Evolutionary conservation across 129 eudicot species (phyloP), one percentile per base, ranked within the genome.

Genomic region (Pittosporum tobira): DNA sequence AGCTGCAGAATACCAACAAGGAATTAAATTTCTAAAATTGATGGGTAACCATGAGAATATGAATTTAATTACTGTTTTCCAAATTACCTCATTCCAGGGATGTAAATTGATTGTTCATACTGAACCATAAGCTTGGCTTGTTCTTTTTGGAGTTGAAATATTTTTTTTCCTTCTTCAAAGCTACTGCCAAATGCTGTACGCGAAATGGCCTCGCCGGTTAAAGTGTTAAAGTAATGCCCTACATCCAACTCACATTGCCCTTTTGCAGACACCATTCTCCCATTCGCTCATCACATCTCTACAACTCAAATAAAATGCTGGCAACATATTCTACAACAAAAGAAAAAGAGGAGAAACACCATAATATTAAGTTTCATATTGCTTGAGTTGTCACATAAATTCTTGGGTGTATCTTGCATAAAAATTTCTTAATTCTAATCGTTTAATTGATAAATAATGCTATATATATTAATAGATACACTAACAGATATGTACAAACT

Each of bases 21-120:
- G 11, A 11, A 37, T 4, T 37, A 37, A 4, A 37, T n/a, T n/a
- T n/a, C n/a, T n/a, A 37, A 37, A 37, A 37, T 37, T 5, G 5
- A 37, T 4, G 43, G 43, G 5, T 5, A 5, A 5, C 43, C 43
- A 4, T 37, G 43, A 37, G 43, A 4, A 37, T 37, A 5, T 37
- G 6, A 37, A 37, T 37, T 3, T 4, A 16, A 11, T n/a, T n/a
- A n/a, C n/a, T n/a, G n/a, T n/a, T n/a, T n/a, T n/a, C n/a, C n/a
- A n/a, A n/a, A n/a, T 5, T 62, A 62, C 67, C 67, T 62, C 29
- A 14, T 28, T 14, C 67, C 57, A 26, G 67, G 57, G 22, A 62
- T 47, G 40, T 62, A 62, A 29, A 62, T 47, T 3, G 67, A 62
- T 23, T 16, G 45, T 1, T 16, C 1, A 12, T 45, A 45, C 1